Evolutionary conservation across 495 filamentous ascomycete genomes (phyloP).

Genomic region (Achaetomiella virescens): DNA sequence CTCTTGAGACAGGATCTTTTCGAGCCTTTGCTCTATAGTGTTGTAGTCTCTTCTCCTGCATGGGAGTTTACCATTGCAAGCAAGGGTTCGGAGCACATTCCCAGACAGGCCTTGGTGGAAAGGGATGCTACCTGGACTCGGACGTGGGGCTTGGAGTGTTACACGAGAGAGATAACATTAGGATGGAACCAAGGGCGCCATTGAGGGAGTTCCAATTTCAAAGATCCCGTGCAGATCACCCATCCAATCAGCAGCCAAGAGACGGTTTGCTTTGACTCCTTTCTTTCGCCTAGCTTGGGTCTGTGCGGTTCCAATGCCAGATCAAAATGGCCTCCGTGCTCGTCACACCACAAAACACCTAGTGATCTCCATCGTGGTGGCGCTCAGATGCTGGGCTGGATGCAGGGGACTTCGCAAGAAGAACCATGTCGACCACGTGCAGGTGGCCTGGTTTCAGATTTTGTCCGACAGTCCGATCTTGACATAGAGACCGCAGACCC

Average conservation of each 20-base stretch:
- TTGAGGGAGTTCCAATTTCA: neutral
- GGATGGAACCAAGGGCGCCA: neutral
- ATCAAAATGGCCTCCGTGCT: neutral
- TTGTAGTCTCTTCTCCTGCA: too few species aligned
- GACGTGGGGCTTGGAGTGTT: too few species aligned
- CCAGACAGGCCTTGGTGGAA: too few species aligned
- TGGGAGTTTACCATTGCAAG: too few species aligned
- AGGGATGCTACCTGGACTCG: too few species aligned
- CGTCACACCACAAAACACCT: neutral
- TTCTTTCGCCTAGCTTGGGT: neutral
- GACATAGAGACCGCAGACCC: too few species aligned
- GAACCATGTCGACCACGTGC: conserved; percentile 1
- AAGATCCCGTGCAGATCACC: neutral
- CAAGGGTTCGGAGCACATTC: too few species aligned
- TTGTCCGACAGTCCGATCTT: neutral
- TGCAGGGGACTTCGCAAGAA: neutral
- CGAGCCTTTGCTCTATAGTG: too few species aligned
- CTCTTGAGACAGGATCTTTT: too few species aligned
- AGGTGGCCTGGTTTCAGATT: neutral
- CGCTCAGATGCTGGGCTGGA: neutral
- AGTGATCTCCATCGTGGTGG: neutral
- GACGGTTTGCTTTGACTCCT: neutral
- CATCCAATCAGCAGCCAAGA: neutral
- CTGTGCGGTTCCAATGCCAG: neutral
- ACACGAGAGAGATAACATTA: neutral